Base-by-base conservation (phyloP, 768 basidiomycete species). In the Trichaptum fuscoviolaceum region DNA sequence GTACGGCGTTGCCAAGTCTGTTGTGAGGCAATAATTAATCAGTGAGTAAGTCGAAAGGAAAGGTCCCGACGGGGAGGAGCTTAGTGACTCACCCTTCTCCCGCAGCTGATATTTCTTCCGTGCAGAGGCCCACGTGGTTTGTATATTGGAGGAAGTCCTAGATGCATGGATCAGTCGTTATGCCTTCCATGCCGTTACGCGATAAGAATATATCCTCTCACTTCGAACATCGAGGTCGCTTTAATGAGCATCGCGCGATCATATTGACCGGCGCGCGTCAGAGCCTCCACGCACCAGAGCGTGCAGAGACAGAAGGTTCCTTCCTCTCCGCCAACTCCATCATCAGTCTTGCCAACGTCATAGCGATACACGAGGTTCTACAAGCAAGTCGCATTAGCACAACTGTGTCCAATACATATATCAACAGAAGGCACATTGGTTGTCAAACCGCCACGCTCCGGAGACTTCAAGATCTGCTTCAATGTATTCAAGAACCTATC, bases 261-360 rank as follows among this genome's bases (percentile, higher is more conserved):
- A 67, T 84, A 92, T 66, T 91, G 85, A 0, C 95, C 95, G 0
- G 92, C 95, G 10, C 96, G 84, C 0, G 94, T 93, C 68, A 99
- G 77, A 0, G 95, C 95, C 71, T 98, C 95, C 58, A 96, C 79
- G 7, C 63, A 90, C 92, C 91, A 93, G 7, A 93, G 75, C 0
- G 91, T 93, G 72, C 93, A 95, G 61, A 99, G 79, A 67, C 93
- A 93, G 78, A 98, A 97, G 0, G 92, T 95, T 1, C 96, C 96
- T 77, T 97, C 96, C 69, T 96, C 93, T 0, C 96, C 95, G 1
- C 96, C 96, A 15, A 98, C 94, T 7, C 96, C 96, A 71, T 98
- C 96, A 66, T 92, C 89, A 0, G 92, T 88, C 74, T 91, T 91
- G 26, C 75, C 78, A 15, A 91, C 89, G 73, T 99, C 94, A 75